Conservation (phyloP, 352 stramenopile genomes). For the Phytophthora agathidicida region DNA sequence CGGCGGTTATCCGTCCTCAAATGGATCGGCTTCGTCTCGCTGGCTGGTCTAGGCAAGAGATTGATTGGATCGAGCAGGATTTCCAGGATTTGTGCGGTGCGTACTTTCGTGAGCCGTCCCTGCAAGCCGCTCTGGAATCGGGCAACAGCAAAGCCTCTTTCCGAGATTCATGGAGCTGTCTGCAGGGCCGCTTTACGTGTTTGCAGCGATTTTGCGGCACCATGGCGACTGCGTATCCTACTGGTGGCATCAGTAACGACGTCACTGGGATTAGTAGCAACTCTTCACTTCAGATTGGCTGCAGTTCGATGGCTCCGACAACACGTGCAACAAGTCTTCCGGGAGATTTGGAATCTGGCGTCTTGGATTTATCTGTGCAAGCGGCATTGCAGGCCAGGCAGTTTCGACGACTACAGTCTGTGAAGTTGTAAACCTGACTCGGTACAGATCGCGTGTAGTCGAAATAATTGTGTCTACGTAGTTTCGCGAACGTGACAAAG, state of each 20-base stretch:
- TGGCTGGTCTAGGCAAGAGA: conserved; percentile 32
- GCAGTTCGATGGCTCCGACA: background rate
- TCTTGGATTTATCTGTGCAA: conserved; percentile 38
- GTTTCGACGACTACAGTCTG: conserved; percentile 25
- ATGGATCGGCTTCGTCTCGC: conserved; percentile 24
- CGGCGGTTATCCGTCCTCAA: conserved; percentile 14
- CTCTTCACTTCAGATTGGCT: background rate
- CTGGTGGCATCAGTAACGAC: background rate
- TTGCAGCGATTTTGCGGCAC: conserved; percentile 31
- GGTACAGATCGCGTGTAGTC: no score
- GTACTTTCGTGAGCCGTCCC: conserved; percentile 18
- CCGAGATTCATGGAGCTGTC: conserved; percentile 18
- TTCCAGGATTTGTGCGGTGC: conserved; percentile 32
- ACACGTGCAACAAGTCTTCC: conserved; percentile 3
- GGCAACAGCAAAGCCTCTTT: conserved; percentile 16
- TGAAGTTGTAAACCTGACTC: conserved; percentile 5
- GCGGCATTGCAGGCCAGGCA: conserved; percentile 29
- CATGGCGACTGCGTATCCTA: conserved; percentile 28
- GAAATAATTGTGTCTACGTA: no score
- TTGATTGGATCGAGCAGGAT: conserved; percentile 43
- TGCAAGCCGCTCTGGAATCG: conserved; percentile 22
- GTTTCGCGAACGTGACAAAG: no score
- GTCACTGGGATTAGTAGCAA: background rate
- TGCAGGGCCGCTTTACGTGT: conserved; percentile 27
- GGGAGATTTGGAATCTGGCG: conserved; percentile 16